Conservation (phyloP, 768 basidiomycete genomes). For the Phylloporus sp. region DNA sequence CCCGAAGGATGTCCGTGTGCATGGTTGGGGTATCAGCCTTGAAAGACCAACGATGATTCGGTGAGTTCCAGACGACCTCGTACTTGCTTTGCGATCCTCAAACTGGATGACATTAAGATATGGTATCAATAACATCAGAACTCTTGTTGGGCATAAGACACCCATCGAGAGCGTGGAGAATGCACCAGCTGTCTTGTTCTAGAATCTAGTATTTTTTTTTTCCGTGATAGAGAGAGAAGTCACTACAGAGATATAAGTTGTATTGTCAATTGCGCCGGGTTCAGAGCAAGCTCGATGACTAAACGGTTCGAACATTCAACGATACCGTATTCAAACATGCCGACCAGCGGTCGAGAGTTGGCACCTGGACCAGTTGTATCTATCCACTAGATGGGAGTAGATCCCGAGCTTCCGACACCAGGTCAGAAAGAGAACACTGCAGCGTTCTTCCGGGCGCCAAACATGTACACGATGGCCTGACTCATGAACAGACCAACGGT, state of each 20-base stretch:
- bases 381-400: constrained; percentile 1
- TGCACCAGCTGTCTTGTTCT: constrained; percentile 89
- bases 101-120: constrained; percentile 50
- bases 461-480: constrained; percentile 82
- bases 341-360: constrained; percentile 4
- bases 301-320: not conserved
- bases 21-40: constrained; percentile 93
- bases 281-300: not conserved
- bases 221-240: not conserved
- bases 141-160: constrained; percentile 95
- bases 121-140: constrained; percentile 95
- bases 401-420: not conserved
- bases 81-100: constrained; percentile 1
- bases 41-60: constrained; percentile 99
- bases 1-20: constrained; percentile 92
- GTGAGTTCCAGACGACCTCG: constrained; percentile 39
- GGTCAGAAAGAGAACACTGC: constrained; percentile 78
- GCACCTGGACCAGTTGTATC: not conserved
- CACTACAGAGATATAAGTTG: constrained; percentile 7
- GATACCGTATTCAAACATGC: not conserved
- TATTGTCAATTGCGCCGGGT: not conserved
- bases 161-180: constrained; percentile 86
- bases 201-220: too few relatives aligned
- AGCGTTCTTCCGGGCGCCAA: constrained; percentile 78
- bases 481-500: constrained; percentile 89